Conservation (phyloP, 2,329 filamentous ascomycete species). For the Penicillium sp. region DNA sequence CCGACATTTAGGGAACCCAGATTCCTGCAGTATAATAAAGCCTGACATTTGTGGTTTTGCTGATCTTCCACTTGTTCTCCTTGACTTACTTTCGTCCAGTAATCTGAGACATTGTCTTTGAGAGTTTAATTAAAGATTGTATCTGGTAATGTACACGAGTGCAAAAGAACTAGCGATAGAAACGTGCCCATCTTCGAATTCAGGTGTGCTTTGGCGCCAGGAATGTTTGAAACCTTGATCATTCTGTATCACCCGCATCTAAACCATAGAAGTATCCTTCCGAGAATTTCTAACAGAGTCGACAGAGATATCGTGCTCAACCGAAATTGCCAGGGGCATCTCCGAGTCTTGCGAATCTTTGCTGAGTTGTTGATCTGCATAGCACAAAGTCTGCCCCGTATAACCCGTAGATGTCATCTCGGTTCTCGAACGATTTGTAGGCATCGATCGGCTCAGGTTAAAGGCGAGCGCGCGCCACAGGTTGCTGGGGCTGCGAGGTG, state of each 20-base stretch:
- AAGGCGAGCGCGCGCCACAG: slow-evolving; percentile 29
- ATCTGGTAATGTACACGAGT: neutral
- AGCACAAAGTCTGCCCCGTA: slow-evolving; percentile 28
- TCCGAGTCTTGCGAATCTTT: slow-evolving; percentile 19
- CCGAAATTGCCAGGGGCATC: slow-evolving; percentile 24
- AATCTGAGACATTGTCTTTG: neutral
- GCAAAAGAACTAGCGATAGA: neutral
- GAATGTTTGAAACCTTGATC: neutral
- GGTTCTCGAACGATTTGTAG: slow-evolving; percentile 6
- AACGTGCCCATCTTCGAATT: neutral
- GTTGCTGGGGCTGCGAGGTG: slow-evolving; percentile 18
- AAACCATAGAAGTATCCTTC: slow-evolving; percentile 10
- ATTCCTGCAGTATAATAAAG: neutral
- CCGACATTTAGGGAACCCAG: neutral
- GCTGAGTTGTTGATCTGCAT: slow-evolving; percentile 19
- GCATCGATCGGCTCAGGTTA: slow-evolving; percentile 5
- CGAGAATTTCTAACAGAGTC: slow-evolving; percentile 10
- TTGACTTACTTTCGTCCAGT: neutral
- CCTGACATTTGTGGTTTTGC: neutral
- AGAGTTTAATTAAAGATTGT: neutral
- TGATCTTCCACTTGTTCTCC: neutral
- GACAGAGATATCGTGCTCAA: slow-evolving; percentile 32
- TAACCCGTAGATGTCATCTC: slow-evolving; percentile 11
- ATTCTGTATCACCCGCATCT: neutral
- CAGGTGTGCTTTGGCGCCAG: neutral